Evolutionary conservation across 495 filamentous ascomycete species (phyloP), one percentile per base, ranked within the genome.

Genomic region (Aspergillus coremiiformis): DNA sequence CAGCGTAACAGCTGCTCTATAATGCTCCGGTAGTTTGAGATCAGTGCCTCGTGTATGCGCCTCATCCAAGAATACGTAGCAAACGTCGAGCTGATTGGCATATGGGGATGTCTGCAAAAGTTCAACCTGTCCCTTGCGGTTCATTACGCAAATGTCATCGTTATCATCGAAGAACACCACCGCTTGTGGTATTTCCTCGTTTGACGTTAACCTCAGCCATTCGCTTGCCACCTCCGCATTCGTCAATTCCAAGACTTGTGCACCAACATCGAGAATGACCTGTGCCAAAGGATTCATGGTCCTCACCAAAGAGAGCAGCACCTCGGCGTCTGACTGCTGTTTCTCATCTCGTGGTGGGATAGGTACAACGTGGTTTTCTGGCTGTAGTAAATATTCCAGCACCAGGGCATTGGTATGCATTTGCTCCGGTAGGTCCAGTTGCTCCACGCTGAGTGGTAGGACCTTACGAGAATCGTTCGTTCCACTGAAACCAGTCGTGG

Each of bases 41-140:
- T 92, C 86, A 0, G 80, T 86, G 0, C 88, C 88, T 56, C 88
- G 66, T 0, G 88, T 90, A 55, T 93, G 88, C 0, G 79, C 78
- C 54, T 93, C 81, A 44, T 90, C 87, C 1, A 91, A 70, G 58
- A 84, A 91, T 0, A 91, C 79, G 0, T 87, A 66, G 55, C 85
- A 91, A 0, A 63, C 54, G 10, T 79, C 80, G 23, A 89, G 69
- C 10, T 84, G 77, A 8, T 75, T 67, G 0, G 70, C 58, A 59
- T 80, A 91, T 0, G 85, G 73, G 0, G 88, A 90, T 0, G 67
- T 68, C 6, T 77, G 68, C 4, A 90, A 67, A 0, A 66, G 64
- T 48, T 84, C 78, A 0, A 69, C 58, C 0, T 50, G 66, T 0
- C 78, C 78, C 22, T 66, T 62, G 11, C 74, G 68, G 49, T 78